A percentile compares a stretch with the other conserved stretches of the same genome.
Evolutionary conservation across 768 basidiomycete species (phyloP).

Genomic region (Antrodiella citrinella): DNA sequence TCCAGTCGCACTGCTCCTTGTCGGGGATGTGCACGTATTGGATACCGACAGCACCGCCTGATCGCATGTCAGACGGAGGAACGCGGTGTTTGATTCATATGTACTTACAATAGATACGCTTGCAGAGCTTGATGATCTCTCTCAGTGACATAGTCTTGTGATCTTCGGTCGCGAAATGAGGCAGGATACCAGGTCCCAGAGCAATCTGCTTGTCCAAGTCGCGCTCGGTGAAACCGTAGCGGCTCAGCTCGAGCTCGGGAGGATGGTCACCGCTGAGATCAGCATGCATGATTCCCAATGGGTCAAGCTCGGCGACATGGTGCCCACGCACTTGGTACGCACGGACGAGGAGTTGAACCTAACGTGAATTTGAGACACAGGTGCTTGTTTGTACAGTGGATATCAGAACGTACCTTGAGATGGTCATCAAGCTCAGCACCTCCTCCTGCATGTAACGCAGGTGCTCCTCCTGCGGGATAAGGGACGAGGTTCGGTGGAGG

Average conservation of each 20-base stretch:
- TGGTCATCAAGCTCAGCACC: slow-evolving; percentile 87
- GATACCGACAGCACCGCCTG: slow-evolving; percentile 82
- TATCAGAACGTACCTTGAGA: slow-evolving; percentile 82
- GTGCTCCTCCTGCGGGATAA: slow-evolving; percentile 70
- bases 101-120: slow-evolving; percentile 86
- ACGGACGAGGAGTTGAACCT: slow-evolving; percentile 96
- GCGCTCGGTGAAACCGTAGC: slow-evolving; percentile 90
- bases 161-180: slow-evolving; percentile 86
- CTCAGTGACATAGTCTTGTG: slow-evolving; percentile 80
- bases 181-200: slow-evolving; percentile 92
- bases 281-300: slow-evolving; percentile 85
- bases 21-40: slow-evolving; percentile 96
- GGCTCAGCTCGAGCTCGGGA: slow-evolving; percentile 87
- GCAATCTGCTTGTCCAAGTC: slow-evolving; percentile 93
- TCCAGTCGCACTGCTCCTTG: slow-evolving; percentile 99
- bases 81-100: not conserved
- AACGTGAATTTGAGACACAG: no score
- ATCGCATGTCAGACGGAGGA: slow-evolving; percentile 6
- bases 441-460: slow-evolving; percentile 57
- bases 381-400: no score
- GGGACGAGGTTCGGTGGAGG: slow-evolving; percentile 72
- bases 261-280: slow-evolving; percentile 76
- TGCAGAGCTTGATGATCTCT: slow-evolving; percentile 86
- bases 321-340: slow-evolving; percentile 99
- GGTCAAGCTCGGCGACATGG: slow-evolving; percentile 92